A percentile compares a stretch with the other conserved stretches of the same genome.
phyloP scores from a whole-genome alignment of 2,329 filamentous ascomycete genomes.

The Ophiognomonia clavigignenti-juglandacearum region DNA sequence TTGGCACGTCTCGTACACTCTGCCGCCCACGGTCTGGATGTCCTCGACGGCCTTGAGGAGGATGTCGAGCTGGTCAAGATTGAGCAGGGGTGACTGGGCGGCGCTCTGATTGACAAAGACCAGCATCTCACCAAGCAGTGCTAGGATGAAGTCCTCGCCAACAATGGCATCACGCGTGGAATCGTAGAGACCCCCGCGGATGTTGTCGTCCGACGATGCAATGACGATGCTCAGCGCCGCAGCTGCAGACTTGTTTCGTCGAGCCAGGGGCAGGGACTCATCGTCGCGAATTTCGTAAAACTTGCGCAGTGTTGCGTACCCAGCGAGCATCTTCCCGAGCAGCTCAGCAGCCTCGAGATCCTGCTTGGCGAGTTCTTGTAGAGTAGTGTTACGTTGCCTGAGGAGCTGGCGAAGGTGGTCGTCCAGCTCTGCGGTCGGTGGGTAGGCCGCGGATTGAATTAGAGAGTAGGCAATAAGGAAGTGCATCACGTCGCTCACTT shows the following conservation, averaged over 20 bases:
- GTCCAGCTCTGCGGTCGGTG: conserved; percentile 67
- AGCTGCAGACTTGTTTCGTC: conserved; percentile 68
- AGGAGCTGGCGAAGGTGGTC: conserved; percentile 65
- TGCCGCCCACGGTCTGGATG: conserved; percentile 65
- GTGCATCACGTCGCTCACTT: conserved; percentile 81
- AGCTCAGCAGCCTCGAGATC: conserved; percentile 80
- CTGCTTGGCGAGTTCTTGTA: conserved; percentile 66
- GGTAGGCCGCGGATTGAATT: conserved; percentile 77
- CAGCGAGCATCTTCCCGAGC: conserved; percentile 79
- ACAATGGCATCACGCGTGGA: conserved; percentile 75
- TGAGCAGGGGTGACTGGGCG: conserved; percentile 45
- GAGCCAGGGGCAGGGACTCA: conserved; percentile 43
- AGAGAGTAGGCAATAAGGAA: conserved; percentile 84
- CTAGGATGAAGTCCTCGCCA: conserved; percentile 80
- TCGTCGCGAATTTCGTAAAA: conserved; percentile 85
- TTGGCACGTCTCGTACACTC: conserved; percentile 69
- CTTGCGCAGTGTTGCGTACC: conserved; percentile 84
- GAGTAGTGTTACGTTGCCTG: conserved; percentile 63
- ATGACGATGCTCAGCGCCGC: conserved; percentile 77
- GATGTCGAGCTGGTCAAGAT: conserved; percentile 66
- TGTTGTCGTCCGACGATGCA: conserved; percentile 80
- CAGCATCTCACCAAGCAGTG: conserved; percentile 71
- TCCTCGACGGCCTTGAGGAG: conserved; percentile 77
- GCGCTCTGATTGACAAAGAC: conserved; percentile 62
- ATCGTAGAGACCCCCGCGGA: conserved; percentile 86